phyloP scores from a whole-genome alignment of 345 rosid genomes.

The Linum lewisii region DNA sequence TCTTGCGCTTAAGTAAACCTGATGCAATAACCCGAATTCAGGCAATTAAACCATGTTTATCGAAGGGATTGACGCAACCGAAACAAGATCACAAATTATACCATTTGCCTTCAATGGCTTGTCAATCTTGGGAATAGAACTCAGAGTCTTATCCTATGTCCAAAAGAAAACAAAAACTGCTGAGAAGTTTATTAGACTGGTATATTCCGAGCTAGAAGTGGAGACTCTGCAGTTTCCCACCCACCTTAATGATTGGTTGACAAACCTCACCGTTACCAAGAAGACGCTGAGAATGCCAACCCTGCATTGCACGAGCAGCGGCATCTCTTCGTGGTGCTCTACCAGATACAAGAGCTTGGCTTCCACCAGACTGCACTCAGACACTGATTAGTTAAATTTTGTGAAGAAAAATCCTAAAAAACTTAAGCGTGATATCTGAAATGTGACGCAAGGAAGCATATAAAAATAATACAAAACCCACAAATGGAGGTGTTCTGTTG shows the following conservation, averaged over 20 bases:
- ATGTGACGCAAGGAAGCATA: background rate
- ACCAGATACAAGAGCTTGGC: constrained; percentile 21
- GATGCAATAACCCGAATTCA: constrained; percentile 1
- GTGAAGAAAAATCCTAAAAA: background rate
- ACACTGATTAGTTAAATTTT: background rate
- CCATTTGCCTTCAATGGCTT: constrained; percentile 22
- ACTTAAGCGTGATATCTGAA: background rate
- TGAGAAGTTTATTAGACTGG: background rate
- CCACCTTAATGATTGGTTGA: constrained; percentile 24
- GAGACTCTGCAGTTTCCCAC: background rate
- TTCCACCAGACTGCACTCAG: constrained; percentile 17
- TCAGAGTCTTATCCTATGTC: constrained; percentile 16
- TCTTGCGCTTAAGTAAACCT: constrained; percentile 24
- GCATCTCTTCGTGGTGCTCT: constrained; percentile 23
- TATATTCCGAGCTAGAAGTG: background rate
- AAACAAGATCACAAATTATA: background rate
- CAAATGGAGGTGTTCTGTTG: too few relatives aligned
- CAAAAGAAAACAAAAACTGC: background rate
- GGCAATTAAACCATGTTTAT: background rate
- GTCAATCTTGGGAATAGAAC: constrained; percentile 14
- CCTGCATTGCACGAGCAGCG: constrained; percentile 32
- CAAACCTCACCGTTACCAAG: constrained; percentile 27
- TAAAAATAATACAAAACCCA: too few relatives aligned
- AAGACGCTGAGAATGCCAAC: constrained; percentile 31
- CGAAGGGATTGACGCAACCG: background rate